A percentile compares a stretch with the other conserved stretches of the same genome.
Evolutionary conservation across 2,329 filamentous ascomycete genomes (phyloP).

Genomic region (Cordyceps fumosorosea): DNA sequence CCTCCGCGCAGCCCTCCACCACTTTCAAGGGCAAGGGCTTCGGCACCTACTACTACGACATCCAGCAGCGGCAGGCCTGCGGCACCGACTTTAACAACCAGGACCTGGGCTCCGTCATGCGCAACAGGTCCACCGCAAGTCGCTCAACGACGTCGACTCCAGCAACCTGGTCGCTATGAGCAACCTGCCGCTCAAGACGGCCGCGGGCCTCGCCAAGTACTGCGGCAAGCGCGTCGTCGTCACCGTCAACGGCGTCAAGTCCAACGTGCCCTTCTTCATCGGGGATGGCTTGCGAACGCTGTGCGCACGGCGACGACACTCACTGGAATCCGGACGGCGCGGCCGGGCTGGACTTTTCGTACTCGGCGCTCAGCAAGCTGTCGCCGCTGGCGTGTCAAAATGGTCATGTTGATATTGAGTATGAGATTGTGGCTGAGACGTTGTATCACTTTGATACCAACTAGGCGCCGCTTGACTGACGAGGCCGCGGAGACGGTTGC

Average conservation of each 20-base stretch:
- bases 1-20: not conserved
- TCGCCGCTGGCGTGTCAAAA: conserved; percentile 13
- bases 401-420: conserved; percentile 15
- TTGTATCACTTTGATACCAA: conserved; percentile 16
- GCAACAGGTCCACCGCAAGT: conserved; percentile 1
- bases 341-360: conserved; percentile 16
- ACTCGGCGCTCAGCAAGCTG: conserved; percentile 11
- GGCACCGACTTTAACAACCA: not conserved
- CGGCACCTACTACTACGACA: conserved; percentile 15
- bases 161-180: conserved; percentile 18
- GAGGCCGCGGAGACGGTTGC: too few species aligned
- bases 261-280: conserved; percentile 13
- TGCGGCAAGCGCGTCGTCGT: conserved; percentile 17
- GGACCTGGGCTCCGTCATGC: conserved; percentile 10
- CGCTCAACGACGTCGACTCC: conserved; percentile 13
- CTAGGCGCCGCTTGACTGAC: not conserved
- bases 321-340: conserved; percentile 15
- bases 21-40: conserved; percentile 11
- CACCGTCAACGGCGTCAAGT: conserved; percentile 14
- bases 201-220: conserved; percentile 13
- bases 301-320: conserved; percentile 10
- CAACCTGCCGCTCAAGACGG: conserved; percentile 14
- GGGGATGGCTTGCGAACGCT: conserved; percentile 16
- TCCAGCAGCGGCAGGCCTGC: conserved; percentile 8
- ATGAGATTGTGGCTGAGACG: conserved; percentile 17